These are phyloP conservation scores for Millerozyma acaciae DNA, from an alignment of 805 yeast species.

Conservation along the genomic window DNA sequence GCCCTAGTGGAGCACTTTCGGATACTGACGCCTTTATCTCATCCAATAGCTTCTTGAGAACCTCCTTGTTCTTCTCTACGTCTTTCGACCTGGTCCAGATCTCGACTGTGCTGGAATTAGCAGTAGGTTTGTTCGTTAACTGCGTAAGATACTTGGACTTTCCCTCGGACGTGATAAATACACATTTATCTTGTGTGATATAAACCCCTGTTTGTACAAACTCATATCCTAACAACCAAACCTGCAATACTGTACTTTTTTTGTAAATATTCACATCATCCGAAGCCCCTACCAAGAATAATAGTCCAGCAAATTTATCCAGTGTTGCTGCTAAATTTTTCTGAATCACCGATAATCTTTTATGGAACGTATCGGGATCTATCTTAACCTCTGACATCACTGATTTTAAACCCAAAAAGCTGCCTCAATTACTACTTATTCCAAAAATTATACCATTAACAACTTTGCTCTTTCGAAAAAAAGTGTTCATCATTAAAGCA, in stretches of 20 bases:
- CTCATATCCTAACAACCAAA: slow-evolving; percentile 92
- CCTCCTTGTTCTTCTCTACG: slow-evolving; percentile 62
- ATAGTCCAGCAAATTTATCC: slow-evolving; percentile 22
- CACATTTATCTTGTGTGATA: slow-evolving; percentile 54
- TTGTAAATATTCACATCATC: slow-evolving; percentile 88
- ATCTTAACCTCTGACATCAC: slow-evolving; percentile 60
- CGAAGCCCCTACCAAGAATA: slow-evolving; percentile 77
- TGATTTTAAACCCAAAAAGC: no score
- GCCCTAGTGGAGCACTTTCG: slow-evolving; percentile 49
- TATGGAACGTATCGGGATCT: slow-evolving; percentile 50
- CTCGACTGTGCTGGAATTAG: slow-evolving; percentile 39
- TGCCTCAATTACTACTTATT: background rate
- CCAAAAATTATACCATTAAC: no score
- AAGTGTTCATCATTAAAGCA: no score
- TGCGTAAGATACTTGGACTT: slow-evolving; percentile 77
- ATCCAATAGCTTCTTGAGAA: slow-evolving; percentile 56
- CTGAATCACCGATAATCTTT: slow-evolving; percentile 44
- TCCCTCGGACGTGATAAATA: slow-evolving; percentile 74
- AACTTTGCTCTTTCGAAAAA: no score
- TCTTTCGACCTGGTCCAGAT: slow-evolving; percentile 82
- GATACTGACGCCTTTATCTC: slow-evolving; percentile 41
- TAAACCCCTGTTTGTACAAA: slow-evolving; percentile 86
- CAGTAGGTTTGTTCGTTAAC: slow-evolving; percentile 42
- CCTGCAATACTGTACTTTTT: slow-evolving; percentile 80
- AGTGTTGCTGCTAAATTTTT: slow-evolving; percentile 22